Percentiles rank a stretch among this genome's conserved stretches.
These are phyloP conservation scores for Leucaena leucocephala DNA, from an alignment of 306 rosid genomes.

Conservation along the genomic window DNA sequence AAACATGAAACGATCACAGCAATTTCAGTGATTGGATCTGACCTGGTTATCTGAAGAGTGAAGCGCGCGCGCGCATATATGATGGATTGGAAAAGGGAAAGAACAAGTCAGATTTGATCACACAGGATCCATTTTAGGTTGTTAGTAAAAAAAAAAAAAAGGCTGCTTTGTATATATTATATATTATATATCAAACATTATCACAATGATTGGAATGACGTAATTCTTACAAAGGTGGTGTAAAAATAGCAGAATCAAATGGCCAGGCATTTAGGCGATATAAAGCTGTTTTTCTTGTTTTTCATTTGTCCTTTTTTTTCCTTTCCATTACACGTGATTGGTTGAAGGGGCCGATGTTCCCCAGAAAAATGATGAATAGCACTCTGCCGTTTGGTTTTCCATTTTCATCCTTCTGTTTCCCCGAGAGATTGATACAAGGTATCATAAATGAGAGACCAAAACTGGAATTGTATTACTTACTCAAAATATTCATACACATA, in stretches of 20 bases:
- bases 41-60: background rate
- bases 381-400: background rate
- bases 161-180: slow-evolving; percentile 43
- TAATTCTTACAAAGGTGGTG: too few species aligned
- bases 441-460: slow-evolving; percentile 17
- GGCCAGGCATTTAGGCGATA: slow-evolving; percentile 38
- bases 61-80: slow-evolving; percentile 1
- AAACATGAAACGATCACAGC: slow-evolving; percentile 47
- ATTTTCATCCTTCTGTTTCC: background rate
- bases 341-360: background rate
- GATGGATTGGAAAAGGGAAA: slow-evolving; percentile 51
- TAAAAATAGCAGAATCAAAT: slow-evolving; percentile 37
- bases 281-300: background rate
- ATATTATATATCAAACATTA: background rate
- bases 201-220: too few species aligned
- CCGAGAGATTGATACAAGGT: too few species aligned
- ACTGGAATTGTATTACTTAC: background rate
- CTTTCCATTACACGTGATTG: too few species aligned
- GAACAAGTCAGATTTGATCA: slow-evolving; percentile 41
- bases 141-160: background rate
- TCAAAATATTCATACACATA: slow-evolving; percentile 14
- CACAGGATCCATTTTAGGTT: background rate
- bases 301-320: background rate
- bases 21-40: slow-evolving; percentile 33
- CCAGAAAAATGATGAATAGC: background rate